phyloP scores from a whole-genome alignment of 1,139 yeast species.

The Debaryomyces psychrophilus region DNA sequence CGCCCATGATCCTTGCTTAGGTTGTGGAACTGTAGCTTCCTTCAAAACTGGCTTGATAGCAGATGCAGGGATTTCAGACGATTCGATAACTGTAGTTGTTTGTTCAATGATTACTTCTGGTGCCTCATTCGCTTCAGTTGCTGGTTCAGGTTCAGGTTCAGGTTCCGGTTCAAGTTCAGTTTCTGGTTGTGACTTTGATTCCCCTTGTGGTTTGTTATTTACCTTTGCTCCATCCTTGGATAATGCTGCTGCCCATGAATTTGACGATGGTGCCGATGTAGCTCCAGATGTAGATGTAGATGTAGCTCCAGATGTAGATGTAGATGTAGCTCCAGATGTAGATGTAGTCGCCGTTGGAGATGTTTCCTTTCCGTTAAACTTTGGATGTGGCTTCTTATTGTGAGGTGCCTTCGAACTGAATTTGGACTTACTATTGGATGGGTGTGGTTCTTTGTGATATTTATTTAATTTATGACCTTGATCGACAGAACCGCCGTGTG shows the following conservation, averaged over 20 bases:
- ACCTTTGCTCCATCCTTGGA: constrained; percentile 42
- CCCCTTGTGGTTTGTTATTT: constrained; percentile 23
- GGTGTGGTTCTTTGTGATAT: constrained; percentile 12
- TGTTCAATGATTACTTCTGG: constrained; percentile 16
- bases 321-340: constrained; percentile 17
- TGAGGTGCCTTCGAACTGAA: constrained; percentile 12
- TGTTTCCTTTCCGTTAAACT: constrained; percentile 8
- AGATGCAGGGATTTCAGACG: constrained; percentile 12
- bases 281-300: constrained; percentile 24
- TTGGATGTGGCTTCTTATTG: constrained; percentile 14
- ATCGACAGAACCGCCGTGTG: constrained; percentile 16
- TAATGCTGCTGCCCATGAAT: constrained; percentile 59
- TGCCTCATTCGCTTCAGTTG: constrained; percentile 13
- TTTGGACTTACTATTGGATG: constrained; percentile 15
- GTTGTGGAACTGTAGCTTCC: constrained; percentile 36
- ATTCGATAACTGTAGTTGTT: constrained; percentile 10
- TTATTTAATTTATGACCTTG: constrained; percentile 19
- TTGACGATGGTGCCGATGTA: constrained; percentile 21
- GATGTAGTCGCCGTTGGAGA: constrained; percentile 18
- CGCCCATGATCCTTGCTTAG: constrained; percentile 55
- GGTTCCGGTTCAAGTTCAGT: constrained; percentile 15
- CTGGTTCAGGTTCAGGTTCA: constrained; percentile 14
- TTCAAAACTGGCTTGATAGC: constrained; percentile 30
- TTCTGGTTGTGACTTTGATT: constrained; percentile 18
- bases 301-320: constrained; percentile 18